Conservation (phyloP, 2,329 filamentous ascomycete species). For the Exophiala xenobiotica region DNA sequence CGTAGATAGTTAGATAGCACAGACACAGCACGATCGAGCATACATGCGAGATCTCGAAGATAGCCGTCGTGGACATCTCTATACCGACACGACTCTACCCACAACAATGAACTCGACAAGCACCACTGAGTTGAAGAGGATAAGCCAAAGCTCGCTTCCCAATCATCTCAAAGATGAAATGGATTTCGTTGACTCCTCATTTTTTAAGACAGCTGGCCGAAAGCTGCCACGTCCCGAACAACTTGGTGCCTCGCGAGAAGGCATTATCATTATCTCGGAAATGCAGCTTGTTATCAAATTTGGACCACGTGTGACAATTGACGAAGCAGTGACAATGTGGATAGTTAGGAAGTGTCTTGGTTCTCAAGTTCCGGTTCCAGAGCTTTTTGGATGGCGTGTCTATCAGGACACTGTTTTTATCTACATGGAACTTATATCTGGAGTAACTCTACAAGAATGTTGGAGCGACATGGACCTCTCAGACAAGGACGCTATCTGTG, state of each 20-base stretch:
- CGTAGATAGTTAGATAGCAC: too few relatives aligned
- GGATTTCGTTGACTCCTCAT: slow-evolving; percentile 32
- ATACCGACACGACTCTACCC: too few relatives aligned
- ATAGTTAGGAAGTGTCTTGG: slow-evolving; percentile 3
- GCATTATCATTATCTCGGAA: slow-evolving; percentile 1
- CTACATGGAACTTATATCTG: slow-evolving; percentile 38
- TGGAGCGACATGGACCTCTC: slow-evolving; percentile 28
- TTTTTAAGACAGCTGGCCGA: slow-evolving; percentile 27
- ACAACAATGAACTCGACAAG: too few relatives aligned
- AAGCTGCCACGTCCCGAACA: slow-evolving; percentile 2
- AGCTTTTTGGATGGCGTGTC: slow-evolving; percentile 39
- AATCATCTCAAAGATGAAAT: slow-evolving; percentile 23
- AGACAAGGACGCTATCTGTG: slow-evolving; percentile 14
- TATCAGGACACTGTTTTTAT: slow-evolving; percentile 33
- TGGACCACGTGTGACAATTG: neutral
- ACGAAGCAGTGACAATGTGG: neutral
- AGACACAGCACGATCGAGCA: too few relatives aligned
- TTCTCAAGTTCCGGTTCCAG: slow-evolving; percentile 36
- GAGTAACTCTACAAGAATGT: slow-evolving; percentile 31
- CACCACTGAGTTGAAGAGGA: too few relatives aligned
- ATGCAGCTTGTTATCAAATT: neutral
- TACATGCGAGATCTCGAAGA: too few relatives aligned
- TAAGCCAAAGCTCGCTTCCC: slow-evolving; percentile 3
- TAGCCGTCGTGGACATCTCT: too few relatives aligned
- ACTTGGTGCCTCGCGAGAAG: neutral